Evolutionary conservation across 805 yeast genomes (phyloP).

Genomic region (Cyberlindnera suaveolens): DNA sequence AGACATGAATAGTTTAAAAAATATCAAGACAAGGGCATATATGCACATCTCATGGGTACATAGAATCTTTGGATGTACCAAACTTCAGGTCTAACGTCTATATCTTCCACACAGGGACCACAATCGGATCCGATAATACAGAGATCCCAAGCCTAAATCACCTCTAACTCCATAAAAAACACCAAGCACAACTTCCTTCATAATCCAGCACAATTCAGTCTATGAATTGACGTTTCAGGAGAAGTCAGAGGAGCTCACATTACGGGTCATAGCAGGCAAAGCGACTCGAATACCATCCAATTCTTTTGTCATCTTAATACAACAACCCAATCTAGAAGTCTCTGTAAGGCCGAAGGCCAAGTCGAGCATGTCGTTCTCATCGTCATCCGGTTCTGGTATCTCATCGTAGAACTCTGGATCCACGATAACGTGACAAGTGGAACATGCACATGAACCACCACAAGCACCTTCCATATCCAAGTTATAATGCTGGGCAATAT

Average conservation of each 20-base stretch:
- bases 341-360: constrained; percentile 96
- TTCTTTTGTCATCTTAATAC: constrained; percentile 81
- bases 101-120: too few relatives aligned
- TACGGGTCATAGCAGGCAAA: constrained; percentile 94
- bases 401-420: constrained; percentile 92
- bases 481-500: constrained; percentile 90
- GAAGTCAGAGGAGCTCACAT: constrained; percentile 79
- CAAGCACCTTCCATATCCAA: constrained; percentile 98
- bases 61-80: too few relatives aligned
- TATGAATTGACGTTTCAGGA: constrained; percentile 23
- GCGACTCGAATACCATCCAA: constrained; percentile 93
- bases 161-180: too few relatives aligned
- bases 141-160: too few relatives aligned
- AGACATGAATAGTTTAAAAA: too few relatives aligned
- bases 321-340: constrained; percentile 94
- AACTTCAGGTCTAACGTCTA: too few relatives aligned
- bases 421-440: constrained; percentile 94
- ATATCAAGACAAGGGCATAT: too few relatives aligned
- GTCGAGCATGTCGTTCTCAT: constrained; percentile 97
- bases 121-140: too few relatives aligned
- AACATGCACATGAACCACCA: constrained; percentile 98
- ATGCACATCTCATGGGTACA: too few relatives aligned
- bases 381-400: constrained; percentile 93
- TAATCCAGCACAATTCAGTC: too few relatives aligned
- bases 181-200: too few relatives aligned